A percentile compares a stretch with the other conserved stretches of the same genome.
Conservation (phyloP, 495 filamentous ascomycete genomes). For the Massariosphaeria phaeospora region DNA sequence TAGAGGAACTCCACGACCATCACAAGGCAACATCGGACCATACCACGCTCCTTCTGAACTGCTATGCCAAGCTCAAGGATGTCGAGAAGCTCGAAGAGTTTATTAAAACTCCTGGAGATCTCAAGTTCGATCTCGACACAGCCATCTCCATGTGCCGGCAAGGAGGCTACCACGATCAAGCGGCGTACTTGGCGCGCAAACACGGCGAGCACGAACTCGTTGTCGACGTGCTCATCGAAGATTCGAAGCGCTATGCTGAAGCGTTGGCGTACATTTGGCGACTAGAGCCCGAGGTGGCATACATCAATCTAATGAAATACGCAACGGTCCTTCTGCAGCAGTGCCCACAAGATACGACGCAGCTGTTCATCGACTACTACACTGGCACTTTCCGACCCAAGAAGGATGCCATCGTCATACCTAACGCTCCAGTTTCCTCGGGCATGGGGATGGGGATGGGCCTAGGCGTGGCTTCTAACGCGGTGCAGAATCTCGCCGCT, state of each 20-base stretch:
- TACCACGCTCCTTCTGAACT: conserved; percentile 89
- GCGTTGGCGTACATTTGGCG: conserved; percentile 88
- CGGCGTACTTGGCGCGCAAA: conserved; percentile 89
- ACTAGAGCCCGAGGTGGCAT: conserved; percentile 77
- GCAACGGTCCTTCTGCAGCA: conserved; percentile 82
- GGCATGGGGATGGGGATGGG: conserved; percentile 46
- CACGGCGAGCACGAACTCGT: conserved; percentile 92
- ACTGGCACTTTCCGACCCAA: conserved; percentile 75
- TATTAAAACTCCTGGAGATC: conserved; percentile 89
- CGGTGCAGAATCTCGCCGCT: conserved; percentile 75
- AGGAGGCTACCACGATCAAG: conserved; percentile 96
- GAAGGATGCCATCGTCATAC: conserved; percentile 54
- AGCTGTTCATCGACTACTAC: conserved; percentile 89
- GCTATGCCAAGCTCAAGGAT: conserved; percentile 96
- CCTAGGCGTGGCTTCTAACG: conserved; percentile 50
- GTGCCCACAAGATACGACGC: conserved; percentile 71
- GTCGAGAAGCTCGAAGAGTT: conserved; percentile 92
- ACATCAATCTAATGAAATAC: conserved; percentile 90
- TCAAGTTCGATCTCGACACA: conserved; percentile 95
- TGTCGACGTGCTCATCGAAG: conserved; percentile 90
- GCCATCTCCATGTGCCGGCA: conserved; percentile 97
- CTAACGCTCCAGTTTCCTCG: conserved; percentile 50
- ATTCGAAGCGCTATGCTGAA: conserved; percentile 81
- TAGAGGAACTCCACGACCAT: conserved; percentile 94
- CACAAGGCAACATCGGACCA: conserved; percentile 93